Evolutionary conservation across 2,329 filamentous ascomycete species (phyloP), one percentile per base, ranked within the genome.

Genomic region (Penicillium fuscoglaucum): DNA sequence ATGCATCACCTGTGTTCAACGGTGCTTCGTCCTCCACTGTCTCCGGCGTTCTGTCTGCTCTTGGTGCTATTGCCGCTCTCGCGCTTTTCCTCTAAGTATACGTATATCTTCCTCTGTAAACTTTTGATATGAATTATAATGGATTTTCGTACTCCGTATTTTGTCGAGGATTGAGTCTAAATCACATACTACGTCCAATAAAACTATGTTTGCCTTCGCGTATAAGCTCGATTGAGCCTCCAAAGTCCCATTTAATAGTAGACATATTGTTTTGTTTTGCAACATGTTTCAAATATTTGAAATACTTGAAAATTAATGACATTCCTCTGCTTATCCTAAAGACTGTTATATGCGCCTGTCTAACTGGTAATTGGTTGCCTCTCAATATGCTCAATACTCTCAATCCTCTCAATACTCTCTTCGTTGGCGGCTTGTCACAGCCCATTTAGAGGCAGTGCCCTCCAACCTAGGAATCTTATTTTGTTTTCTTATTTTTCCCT

Each of bases 1-100:
- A n/a, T 21, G 29, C 26, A 21, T 43, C 55, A 7, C 50, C 55
- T 13, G n/a, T 21, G 17, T 48, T 57, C 37, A 57, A 54, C 9
- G 28, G 50, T 43, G 55, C 35, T 35, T 49, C 50, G 8, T 31
- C 44, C 19, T 46, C 31, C 8, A 40, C 50, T 28, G 24, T 37
- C 21, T 48, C 50, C 17, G 7, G 44, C 4, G 17, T 19, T 24
- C 35, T 54, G 29, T 48, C 50, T 33, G 44, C 37, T 4, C 35
- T 54, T 28, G 55, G 55, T 21, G 55, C 29, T 17, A 13, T 48
- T 13, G n/a, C 29, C 12, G 37, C 50, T 31, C 6, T 57, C 17
- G 43, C 50, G 9, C 43, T 57, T 39, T 54, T 31, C 35, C 43
- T 54, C 47, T 48, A 6, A 54, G 17, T 47, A 17, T 3, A 35